Base-by-base conservation (phyloP, 495 filamentous ascomycete genomes). In the Talaromyces wortmannii region DNA sequence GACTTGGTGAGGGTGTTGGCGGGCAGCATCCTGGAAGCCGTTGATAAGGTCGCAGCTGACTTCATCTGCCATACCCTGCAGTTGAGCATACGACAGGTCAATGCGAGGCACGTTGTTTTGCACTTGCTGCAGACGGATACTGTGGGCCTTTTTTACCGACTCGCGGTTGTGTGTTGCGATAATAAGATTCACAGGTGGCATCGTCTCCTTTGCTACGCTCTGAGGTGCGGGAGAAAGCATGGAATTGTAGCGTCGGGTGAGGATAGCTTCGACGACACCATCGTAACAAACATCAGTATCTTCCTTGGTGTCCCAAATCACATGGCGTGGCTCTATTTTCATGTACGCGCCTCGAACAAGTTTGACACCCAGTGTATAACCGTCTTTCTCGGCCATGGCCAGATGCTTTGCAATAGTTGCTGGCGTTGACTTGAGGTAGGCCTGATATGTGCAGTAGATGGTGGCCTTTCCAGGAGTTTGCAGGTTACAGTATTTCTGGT, bases 31-130 rank as follows among this genome's bases (percentile, higher is more conserved):
- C 55, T 75, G 63, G 56, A 77, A 70, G 4, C 78, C 79, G 57
- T 83, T 67, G 23, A 96, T 80, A 13, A 97, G 72, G 62, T 89
- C 86, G 58, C 89, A 88, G 69, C 85, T 90, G 17, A 98, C 84
- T 62, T 98, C 94, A 58, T 98, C 94, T 13, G 94, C 94, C 94
- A 97, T 97, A 17, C 94, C 94, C 77, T 92, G 88, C 6, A 98
- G 80, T 70, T 98, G 94, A 6, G 89, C 92, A 69, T 91, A 96
- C 30, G 83, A 83, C 13, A 96, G 75, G 18, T 88, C 80, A 5
- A 82, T 77, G 36, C 65, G 70, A 23, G 65, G 32, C 56, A 80
- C 69, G 1, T 71, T 77, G 1, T 55, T 63, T 12, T 61, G 55
- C 0, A 70, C 64, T 59, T 86, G 84, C 40, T 71, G 56, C 7